These are phyloP conservation scores for Aplosporella prunicola DNA, from an alignment of 2,329 filamentous ascomycete species.

Conservation along the genomic window DNA sequence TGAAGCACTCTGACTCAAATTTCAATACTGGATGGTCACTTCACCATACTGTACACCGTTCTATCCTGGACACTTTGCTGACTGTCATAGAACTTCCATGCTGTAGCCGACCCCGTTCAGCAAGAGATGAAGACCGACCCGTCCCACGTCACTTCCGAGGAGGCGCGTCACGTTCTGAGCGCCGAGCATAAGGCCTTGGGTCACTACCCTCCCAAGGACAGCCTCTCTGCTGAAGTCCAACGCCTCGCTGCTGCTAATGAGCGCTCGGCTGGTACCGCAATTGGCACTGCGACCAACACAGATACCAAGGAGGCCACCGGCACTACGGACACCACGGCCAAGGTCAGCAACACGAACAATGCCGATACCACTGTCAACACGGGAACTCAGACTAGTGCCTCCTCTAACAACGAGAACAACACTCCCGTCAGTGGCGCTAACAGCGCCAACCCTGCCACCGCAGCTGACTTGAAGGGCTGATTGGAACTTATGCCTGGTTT, in stretches of 20 bases:
- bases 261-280: constrained; percentile 12
- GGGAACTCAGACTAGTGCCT: too few relatives aligned
- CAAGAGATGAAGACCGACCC: constrained; percentile 20
- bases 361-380: too few relatives aligned
- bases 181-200: constrained; percentile 5
- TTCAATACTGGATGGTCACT: too few relatives aligned
- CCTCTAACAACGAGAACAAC: too few relatives aligned
- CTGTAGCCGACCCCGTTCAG: neutral
- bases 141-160: constrained; percentile 21
- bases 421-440: too few relatives aligned
- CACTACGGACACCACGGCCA: too few relatives aligned
- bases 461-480: too few relatives aligned
- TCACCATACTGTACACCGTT: too few relatives aligned
- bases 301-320: neutral
- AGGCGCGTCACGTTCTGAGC: constrained; percentile 20
- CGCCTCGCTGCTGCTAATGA: constrained; percentile 19
- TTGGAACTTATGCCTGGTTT: constrained; percentile 25
- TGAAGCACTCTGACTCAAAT: too few relatives aligned
- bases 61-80: neutral
- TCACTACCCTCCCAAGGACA: constrained; percentile 6
- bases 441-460: too few relatives aligned
- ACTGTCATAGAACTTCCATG: constrained; percentile 2
- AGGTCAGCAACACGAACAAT: neutral
- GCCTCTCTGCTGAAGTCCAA: constrained; percentile 4
- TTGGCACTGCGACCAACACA: neutral